Evolutionary conservation across 148 eudicot genomes (phyloP), one percentile per base, ranked within the genome.

Genomic region (Amaranthus hypochondriacus): DNA sequence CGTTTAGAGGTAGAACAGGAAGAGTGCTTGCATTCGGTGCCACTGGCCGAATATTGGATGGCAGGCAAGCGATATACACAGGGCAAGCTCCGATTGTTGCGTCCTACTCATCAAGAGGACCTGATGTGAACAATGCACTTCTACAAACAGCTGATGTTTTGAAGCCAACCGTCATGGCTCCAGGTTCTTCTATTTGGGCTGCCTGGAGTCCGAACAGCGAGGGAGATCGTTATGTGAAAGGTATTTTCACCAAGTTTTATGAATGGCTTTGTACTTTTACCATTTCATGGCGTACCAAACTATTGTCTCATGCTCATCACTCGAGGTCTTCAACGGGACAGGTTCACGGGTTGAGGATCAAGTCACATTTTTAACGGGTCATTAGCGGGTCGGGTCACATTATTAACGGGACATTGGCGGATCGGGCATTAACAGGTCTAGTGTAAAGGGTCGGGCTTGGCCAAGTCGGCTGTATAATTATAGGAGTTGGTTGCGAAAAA

Each of bases 141-240:
- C 60, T 88, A 44, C 84, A 88, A 70, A 88, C 92, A 9, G 92
- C 88, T 14, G 92, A 88, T 83, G 92, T 88, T 68, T 78, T 88
- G 13, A 88, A 88, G 63, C 89, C 92, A 11, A 86, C 83, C 66
- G 75, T 88, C 81, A 86, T 84, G 85, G 89, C 92, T 69, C 92
- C 92, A 0, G 89, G 92, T n/a, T 86, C 92, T 28, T 83, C 89
- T 39, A 88, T 88, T 46, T 88, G 92, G 92, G 89, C 87, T 71
- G 88, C 92, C 12, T 86, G 89, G 92, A 86, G 88, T 66, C 89
- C 88, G 4, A 84, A 77, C 80, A 89, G 90, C 52, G 86, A 83
- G 71, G 89, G 90, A 9, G 90, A 85, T 73, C 82, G 70, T 51
- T 74, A 81, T 74, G 75, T 78, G 3, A 87, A 70, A 80, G 90